Conservation (phyloP, 192 early-diverging fungal species). For the Coemansia sp. region DNA sequence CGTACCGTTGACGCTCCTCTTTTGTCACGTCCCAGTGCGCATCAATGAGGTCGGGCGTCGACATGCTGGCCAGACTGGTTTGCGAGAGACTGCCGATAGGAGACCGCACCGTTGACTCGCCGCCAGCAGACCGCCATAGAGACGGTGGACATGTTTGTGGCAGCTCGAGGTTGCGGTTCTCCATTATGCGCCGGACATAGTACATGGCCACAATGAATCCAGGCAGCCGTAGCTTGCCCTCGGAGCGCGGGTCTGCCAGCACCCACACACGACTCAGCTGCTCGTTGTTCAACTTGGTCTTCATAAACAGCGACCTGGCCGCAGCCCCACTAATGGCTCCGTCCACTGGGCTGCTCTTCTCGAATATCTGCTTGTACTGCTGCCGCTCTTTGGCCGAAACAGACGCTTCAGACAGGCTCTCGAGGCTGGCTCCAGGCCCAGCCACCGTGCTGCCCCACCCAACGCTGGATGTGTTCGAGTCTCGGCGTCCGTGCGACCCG, state of each 20-base stretch:
- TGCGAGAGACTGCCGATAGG: slow-evolving; percentile 20
- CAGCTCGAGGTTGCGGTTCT: slow-evolving; percentile 65
- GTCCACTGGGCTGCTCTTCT: slow-evolving; percentile 58
- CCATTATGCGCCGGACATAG: slow-evolving; percentile 79
- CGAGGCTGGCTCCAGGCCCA: slow-evolving; percentile 4
- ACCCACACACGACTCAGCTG: slow-evolving; percentile 79
- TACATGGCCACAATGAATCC: slow-evolving; percentile 93
- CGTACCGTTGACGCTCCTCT: slow-evolving; percentile 73
- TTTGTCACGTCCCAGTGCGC: slow-evolving; percentile 72
- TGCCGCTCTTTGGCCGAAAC: slow-evolving; percentile 57
- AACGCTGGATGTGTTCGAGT: slow-evolving; percentile 40
- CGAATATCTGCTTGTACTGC: slow-evolving; percentile 65
- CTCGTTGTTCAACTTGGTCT: slow-evolving; percentile 77
- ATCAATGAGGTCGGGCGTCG: slow-evolving; percentile 29
- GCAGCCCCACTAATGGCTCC: slow-evolving; percentile 64
- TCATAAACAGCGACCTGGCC: slow-evolving; percentile 74
- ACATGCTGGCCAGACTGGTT: slow-evolving; percentile 37
- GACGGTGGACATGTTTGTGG: slow-evolving; percentile 68
- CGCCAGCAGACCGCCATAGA: slow-evolving; percentile 58
- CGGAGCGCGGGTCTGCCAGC: slow-evolving; percentile 72
- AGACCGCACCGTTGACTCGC: slow-evolving; percentile 41
- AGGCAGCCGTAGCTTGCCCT: slow-evolving; percentile 70
- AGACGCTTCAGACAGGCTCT: slow-evolving; percentile 14
- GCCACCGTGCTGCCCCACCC: slow-evolving; percentile 35
- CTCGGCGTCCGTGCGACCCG: slow-evolving; percentile 24